Evolutionary conservation across 1,284 basidiomycete genomes (phyloP).

Genomic region (Waitea zeae): DNA sequence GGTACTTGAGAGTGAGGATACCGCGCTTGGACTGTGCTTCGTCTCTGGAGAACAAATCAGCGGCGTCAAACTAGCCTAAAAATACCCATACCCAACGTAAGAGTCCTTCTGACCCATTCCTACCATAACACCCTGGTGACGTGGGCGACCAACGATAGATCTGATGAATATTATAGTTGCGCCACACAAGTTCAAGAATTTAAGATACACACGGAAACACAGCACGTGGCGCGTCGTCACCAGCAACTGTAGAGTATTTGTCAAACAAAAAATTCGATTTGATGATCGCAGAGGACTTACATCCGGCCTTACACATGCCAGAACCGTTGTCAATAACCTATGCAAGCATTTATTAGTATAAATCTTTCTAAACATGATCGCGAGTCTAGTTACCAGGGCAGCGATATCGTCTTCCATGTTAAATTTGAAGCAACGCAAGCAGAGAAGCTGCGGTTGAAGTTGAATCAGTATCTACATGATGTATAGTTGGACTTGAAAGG

Average conservation of each 20-base stretch:
- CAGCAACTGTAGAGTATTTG: slow-evolving; percentile 16
- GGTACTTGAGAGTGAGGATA: slow-evolving; percentile 85
- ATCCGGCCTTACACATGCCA: slow-evolving; percentile 91
- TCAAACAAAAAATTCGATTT: slow-evolving; percentile 27
- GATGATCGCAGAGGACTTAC: slow-evolving; percentile 22
- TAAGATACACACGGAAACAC: slow-evolving; percentile 41
- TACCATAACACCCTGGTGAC: slow-evolving; percentile 89
- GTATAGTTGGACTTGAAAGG: no score
- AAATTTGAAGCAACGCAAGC: no score
- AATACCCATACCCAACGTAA: slow-evolving; percentile 53
- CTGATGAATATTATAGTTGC: slow-evolving; percentile 16
- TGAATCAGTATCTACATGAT: no score
- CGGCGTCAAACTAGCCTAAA: not conserved
- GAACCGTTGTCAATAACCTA: slow-evolving; percentile 76
- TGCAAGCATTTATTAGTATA: slow-evolving; percentile 3
- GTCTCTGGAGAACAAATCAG: slow-evolving; percentile 29
- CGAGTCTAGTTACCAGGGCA: slow-evolving; percentile 20
- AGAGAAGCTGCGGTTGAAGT: no score
- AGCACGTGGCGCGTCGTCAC: slow-evolving; percentile 55
- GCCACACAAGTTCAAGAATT: not conserved
- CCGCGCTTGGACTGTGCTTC: slow-evolving; percentile 94
- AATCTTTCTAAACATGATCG: not conserved
- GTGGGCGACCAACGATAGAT: slow-evolving; percentile 83
- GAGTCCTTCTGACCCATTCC: slow-evolving; percentile 82
- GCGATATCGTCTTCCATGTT: slow-evolving; percentile 30